Evolutionary conservation across 2,329 filamentous ascomycete genomes (phyloP).

Genomic region (Epichloe scottii): DNA sequence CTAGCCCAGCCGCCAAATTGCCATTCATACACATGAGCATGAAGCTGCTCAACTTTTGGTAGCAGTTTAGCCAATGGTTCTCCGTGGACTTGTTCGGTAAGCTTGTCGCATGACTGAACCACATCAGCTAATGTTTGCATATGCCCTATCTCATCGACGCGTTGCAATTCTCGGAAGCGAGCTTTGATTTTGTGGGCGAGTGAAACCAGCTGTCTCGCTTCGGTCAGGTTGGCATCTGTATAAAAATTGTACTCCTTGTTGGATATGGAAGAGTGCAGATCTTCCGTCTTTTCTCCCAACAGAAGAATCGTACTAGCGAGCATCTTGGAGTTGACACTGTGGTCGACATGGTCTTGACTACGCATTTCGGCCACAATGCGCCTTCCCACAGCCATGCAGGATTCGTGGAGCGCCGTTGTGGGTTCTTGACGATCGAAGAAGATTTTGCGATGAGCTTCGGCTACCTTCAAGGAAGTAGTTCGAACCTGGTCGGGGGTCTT

Average conservation of each 20-base stretch:
- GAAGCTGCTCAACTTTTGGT: slow-evolving; percentile 76
- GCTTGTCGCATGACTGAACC: slow-evolving; percentile 57
- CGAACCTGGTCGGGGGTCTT: slow-evolving; percentile 31
- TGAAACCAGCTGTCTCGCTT: slow-evolving; percentile 60
- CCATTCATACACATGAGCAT: slow-evolving; percentile 83
- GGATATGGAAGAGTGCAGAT: slow-evolving; percentile 25
- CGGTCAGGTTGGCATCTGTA: slow-evolving; percentile 60
- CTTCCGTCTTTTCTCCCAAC: slow-evolving; percentile 46
- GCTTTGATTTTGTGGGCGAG: slow-evolving; percentile 56
- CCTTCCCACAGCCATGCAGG: slow-evolving; percentile 32
- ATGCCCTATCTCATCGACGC: slow-evolving; percentile 51
- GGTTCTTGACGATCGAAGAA: slow-evolving; percentile 32
- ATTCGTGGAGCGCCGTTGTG: slow-evolving; percentile 27
- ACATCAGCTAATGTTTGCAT: slow-evolving; percentile 74
- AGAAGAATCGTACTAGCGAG: slow-evolving; percentile 55
- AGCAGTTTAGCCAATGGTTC: slow-evolving; percentile 82
- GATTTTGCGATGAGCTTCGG: slow-evolving; percentile 44
- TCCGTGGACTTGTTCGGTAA: slow-evolving; percentile 62
- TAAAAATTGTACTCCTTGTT: slow-evolving; percentile 71
- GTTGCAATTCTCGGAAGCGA: slow-evolving; percentile 61
- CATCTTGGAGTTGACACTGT: slow-evolving; percentile 37
- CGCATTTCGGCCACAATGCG: slow-evolving; percentile 19
- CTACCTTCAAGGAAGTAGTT: slow-evolving; percentile 46
- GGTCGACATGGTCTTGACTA: slow-evolving; percentile 17
- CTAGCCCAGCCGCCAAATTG: slow-evolving; percentile 78